Evolutionary conservation across 164 flowering plant genomes (phyloP), one percentile per base, ranked within the genome.

Genomic region (Platanus orientalis): DNA sequence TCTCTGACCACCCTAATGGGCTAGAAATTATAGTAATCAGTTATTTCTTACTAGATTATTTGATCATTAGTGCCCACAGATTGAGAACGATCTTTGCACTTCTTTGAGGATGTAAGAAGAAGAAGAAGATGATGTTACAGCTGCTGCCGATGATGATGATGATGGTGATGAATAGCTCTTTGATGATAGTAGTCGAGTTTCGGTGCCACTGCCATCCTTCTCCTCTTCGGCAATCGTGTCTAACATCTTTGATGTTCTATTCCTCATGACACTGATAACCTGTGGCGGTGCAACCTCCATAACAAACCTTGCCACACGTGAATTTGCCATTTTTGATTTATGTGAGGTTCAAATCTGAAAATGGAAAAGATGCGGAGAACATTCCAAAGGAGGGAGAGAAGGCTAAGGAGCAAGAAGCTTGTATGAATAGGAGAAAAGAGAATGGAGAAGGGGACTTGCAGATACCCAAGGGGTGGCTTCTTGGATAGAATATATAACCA

Each of bases 191-290:
- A 62, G 5, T 1, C 13, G 40, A 26, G 69, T 32, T 58, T 72
- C 70, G 25, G 5, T 45, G 4, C 6, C 20, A n/a, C 26, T 19
- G 6, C 1, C 63, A 11, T 73, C 80, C 63, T 72, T 66, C 23
- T 81, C 84, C 68, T 83, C 87, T 67, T 83, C 84, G 13, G 4
- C 62, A 13, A 83, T 83, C 6, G 88, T 79, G 48, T 83, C 88
- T 64, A 83, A 47, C 75, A 79, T 76, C 70, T 74, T 77, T 4
- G 73, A 68, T 23, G 83, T 66, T 64, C 79, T 62, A 1, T 54
- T 73, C 74, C 85, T 78, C 73, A 73, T 75, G 34, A 81, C 73
- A 57, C 53, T 66, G 1, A 83, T 64, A 60, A 75, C 67, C 53
- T 81, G 83, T 42, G 83, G 77, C 17, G 88, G 83, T 17, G 88